phyloP scores from a whole-genome alignment of 2,329 filamentous ascomycete genomes.

The Furcasterigmium furcatum region DNA sequence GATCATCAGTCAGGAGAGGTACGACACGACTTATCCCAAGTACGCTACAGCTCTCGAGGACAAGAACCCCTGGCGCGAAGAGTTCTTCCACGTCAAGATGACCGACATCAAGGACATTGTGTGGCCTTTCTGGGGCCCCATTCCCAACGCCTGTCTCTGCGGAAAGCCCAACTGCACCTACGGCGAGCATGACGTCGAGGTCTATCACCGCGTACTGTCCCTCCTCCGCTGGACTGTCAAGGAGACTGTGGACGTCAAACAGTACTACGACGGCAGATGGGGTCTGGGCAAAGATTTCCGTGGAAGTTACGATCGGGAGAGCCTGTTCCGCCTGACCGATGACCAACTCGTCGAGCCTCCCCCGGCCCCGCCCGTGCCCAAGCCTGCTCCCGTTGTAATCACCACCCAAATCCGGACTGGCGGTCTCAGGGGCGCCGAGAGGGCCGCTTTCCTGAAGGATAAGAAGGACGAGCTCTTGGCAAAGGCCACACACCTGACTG shows the following conservation, averaged over 20 bases:
- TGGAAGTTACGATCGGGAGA: neutral
- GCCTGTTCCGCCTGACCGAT: neutral
- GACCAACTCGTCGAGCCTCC: neutral
- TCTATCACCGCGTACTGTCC: constrained; percentile 1
- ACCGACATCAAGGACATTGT: neutral
- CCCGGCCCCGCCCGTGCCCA: too few relatives aligned
- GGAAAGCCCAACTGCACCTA: neutral
- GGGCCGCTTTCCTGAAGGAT: neutral
- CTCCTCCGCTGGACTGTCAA: constrained; percentile 1
- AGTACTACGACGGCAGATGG: neutral
- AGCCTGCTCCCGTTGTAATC: too few relatives aligned
- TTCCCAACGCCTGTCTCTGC: neutral
- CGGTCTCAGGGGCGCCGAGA: too few relatives aligned
- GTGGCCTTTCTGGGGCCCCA: constrained; percentile 1
- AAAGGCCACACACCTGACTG: neutral
- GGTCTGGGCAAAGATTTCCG: neutral
- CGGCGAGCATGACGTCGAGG: constrained; percentile 1
- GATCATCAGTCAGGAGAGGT: neutral
- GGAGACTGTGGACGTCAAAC: neutral
- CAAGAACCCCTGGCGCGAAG: neutral
- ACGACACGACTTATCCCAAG: neutral
- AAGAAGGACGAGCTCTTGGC: neutral
- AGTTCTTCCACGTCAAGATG: neutral
- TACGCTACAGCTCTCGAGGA: neutral
- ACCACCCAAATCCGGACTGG: too few relatives aligned